Conservation (phyloP, 768 basidiomycete genomes). For the Calocera viscosa region DNA sequence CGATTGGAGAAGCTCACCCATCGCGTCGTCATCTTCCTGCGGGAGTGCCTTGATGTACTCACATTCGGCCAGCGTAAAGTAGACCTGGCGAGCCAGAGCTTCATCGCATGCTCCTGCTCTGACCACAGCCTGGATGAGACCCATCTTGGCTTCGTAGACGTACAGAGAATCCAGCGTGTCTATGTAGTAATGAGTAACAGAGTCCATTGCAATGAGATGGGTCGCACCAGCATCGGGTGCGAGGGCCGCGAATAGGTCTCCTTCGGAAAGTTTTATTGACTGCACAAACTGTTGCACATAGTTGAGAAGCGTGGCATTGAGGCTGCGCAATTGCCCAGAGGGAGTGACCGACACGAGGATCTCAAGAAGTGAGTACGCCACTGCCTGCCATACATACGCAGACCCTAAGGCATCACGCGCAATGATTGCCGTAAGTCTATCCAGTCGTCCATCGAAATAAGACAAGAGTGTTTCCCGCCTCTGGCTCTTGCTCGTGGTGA, state of each 20-base stretch:
- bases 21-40: conserved; percentile 66
- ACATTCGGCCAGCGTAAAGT: conserved; percentile 65
- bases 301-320: conserved; percentile 38
- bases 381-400: conserved; percentile 91
- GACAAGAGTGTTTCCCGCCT: conserved; percentile 18
- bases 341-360: conserved; percentile 38
- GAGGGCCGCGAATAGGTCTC: conserved; percentile 57
- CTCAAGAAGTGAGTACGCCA: conserved; percentile 83
- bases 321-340: conserved; percentile 38
- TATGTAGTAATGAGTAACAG: conserved; percentile 24
- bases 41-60: conserved; percentile 80
- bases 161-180: conserved; percentile 85
- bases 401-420: conserved; percentile 91
- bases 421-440: conserved; percentile 57
- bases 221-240: conserved; percentile 78
- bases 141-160: conserved; percentile 91
- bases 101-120: conserved; percentile 74
- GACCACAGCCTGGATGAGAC: conserved; percentile 73
- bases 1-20: conserved; percentile 37
- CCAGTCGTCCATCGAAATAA: conserved; percentile 28
- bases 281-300: conserved; percentile 69
- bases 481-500: conserved; percentile 32
- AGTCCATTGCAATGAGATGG: neutral
- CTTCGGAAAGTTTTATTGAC: conserved; percentile 73
- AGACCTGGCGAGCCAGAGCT: conserved; percentile 61